Base-by-base conservation (phyloP, 495 filamentous ascomycete species). In the Tricharina praecox region DNA sequence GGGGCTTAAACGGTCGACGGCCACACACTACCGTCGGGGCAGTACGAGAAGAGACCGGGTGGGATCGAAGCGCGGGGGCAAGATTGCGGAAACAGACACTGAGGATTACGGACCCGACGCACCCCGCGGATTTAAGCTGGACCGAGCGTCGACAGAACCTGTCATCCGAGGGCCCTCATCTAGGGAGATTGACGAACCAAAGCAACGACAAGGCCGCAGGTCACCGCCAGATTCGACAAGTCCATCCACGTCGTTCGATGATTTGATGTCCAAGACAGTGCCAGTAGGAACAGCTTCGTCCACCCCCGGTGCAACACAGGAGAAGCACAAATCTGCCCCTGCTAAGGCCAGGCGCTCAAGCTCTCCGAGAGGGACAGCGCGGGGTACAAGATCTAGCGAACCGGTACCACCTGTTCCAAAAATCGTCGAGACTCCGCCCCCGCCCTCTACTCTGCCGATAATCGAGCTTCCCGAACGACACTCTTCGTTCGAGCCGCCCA, bases 1-100 rank as follows among this genome's bases (percentile, higher is more conserved):
- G 58, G 81, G 84, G 15, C 70, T 99, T 43, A 74, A 85, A 51
- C 73, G 90, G 46, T 93, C 92, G 30, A 99, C 85, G 13, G 74
- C 85, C 30, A 99, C 90, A 13, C 85, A 84, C 23, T 97, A 97
- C 58, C 70, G 85, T 56, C 81, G 82, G 45, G 90, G 87, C 10
- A 94, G 86, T 66, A 62, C 85, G 42, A 76, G 76, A 50, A 85
- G 81, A 59, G 81, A 81, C 36, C 71, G 79, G 43, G 70, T 74
- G 3, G 77, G 81, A 21, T 82, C 84, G 52, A 79, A 85, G 0
- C 90, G 82, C 62, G 70, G 90, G 46, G 63, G 61, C 25, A 71
- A 74, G 45, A 56, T 68, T 2, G 72, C 74, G 25, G 75, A 78
- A 38, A 73, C 72, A n/a, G 70, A 75, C 41, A 63, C 55, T 2